Evolutionary conservation across 345 rosid genomes (phyloP).

Genomic region (Eucalyptus dawsonii): DNA sequence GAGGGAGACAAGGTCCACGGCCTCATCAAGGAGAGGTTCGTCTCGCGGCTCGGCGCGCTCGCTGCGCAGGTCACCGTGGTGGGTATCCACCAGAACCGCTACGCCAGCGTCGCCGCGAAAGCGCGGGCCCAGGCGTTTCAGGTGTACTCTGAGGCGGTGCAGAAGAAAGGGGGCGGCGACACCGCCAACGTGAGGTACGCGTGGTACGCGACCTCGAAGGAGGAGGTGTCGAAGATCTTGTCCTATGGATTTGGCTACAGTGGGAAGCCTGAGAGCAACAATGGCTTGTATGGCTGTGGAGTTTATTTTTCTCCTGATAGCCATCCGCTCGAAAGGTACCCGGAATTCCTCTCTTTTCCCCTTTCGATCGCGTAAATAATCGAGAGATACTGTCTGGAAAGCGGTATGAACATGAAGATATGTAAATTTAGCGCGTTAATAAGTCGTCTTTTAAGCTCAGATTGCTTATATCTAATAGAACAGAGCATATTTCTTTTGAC

Average conservation of each 20-base stretch:
- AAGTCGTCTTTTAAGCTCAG: neutral
- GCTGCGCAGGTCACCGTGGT: constrained; percentile 21
- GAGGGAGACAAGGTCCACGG: constrained; percentile 43
- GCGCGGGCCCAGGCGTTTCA: constrained; percentile 54
- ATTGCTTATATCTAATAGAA: neutral
- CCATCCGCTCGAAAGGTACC: constrained; percentile 59
- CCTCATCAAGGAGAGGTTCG: constrained; percentile 26
- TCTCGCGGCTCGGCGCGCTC: constrained; percentile 24
- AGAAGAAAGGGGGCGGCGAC: constrained; percentile 30
- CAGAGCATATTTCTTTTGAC: neutral
- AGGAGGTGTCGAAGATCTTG: constrained; percentile 27
- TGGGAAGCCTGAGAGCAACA: constrained; percentile 1
- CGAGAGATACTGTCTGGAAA: neutral
- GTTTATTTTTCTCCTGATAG: constrained; percentile 53
- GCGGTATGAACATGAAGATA: neutral
- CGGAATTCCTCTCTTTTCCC: neutral
- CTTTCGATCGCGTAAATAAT: neutral
- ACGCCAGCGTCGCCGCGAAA: constrained; percentile 9
- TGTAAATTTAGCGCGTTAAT: neutral
- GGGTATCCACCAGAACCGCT: constrained; percentile 33
- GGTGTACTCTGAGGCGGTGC: constrained; percentile 43
- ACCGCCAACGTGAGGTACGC: constrained; percentile 53
- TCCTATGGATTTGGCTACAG: constrained; percentile 46
- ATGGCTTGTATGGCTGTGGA: constrained; percentile 54
- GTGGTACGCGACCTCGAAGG: constrained; percentile 49